These are phyloP conservation scores for Aspergillus ostianus DNA, from an alignment of 495 filamentous ascomycete species.

Conservation along the genomic window DNA sequence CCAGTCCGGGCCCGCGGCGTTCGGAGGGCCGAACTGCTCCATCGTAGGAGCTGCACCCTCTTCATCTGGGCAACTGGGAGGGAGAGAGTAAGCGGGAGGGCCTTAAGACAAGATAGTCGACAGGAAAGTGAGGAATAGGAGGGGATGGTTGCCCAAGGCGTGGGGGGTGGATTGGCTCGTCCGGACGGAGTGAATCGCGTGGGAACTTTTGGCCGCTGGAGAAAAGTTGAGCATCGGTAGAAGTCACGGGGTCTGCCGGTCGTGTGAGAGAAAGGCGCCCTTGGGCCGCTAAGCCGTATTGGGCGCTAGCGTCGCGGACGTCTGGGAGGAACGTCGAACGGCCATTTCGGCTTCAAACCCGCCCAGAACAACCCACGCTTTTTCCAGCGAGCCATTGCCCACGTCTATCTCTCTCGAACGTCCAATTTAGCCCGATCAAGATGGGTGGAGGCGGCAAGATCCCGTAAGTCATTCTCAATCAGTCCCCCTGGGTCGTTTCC, in stretches of 20 bases:
- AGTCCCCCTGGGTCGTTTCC: conserved; percentile 1
- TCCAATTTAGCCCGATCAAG: conserved; percentile 31
- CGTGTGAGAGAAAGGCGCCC: conserved; percentile 30
- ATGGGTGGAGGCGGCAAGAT: conserved; percentile 75
- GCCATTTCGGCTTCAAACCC: conserved; percentile 36
- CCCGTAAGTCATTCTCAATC: conserved; percentile 61
- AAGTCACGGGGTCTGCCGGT: conserved; percentile 45
- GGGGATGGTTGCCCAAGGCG: conserved; percentile 6
- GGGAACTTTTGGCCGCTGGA: conserved; percentile 28
- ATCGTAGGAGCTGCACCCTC: conserved; percentile 67
- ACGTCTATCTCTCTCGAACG: conserved; percentile 1
- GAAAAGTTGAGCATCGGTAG: conserved; percentile 46
- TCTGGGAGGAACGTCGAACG: conserved; percentile 27
- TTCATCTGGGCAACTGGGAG: conserved; percentile 53
- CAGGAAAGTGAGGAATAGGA: conserved; percentile 13
- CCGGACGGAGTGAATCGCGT: conserved; percentile 11
- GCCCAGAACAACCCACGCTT: conserved; percentile 19
- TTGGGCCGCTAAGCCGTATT: conserved; percentile 28
- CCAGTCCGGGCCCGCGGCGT: conserved; percentile 51
- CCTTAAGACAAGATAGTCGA: conserved; percentile 1
- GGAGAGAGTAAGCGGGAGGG: conserved; percentile 4
- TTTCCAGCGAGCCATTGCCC: conserved; percentile 21
- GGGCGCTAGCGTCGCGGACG: conserved; percentile 31
- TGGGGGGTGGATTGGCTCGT: conserved; percentile 14
- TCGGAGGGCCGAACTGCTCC: conserved; percentile 66